Conservation (phyloP, 768 basidiomycete species). For the Tremella fuciformis region DNA sequence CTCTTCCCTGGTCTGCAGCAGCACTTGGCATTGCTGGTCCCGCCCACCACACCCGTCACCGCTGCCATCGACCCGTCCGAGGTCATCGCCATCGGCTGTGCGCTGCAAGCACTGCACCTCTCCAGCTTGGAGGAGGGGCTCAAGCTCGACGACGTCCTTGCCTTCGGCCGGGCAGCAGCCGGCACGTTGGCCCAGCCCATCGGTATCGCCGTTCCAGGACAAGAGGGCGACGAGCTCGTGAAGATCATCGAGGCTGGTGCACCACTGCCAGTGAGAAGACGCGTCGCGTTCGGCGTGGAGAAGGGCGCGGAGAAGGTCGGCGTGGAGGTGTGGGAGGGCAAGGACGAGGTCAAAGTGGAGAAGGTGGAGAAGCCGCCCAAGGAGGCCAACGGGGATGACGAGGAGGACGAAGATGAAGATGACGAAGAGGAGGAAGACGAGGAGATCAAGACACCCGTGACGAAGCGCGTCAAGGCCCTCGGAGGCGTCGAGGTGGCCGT, state of each 20-base stretch:
- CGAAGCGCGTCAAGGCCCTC: constrained; percentile 37
- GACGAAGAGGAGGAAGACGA: constrained; percentile 49
- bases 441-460: constrained; percentile 48
- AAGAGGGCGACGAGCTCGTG: constrained; percentile 34
- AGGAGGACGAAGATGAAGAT: constrained; percentile 46
- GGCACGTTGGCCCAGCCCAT: constrained; percentile 49
- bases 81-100: constrained; percentile 55
- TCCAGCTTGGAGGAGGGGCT: constrained; percentile 42
- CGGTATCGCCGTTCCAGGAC: constrained; percentile 52
- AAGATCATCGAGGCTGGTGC: constrained; percentile 43
- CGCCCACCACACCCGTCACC: constrained; percentile 52
- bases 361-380: constrained; percentile 27
- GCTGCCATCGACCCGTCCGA: constrained; percentile 54
- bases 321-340: constrained; percentile 54
- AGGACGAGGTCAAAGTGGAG: constrained; percentile 52
- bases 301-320: constrained; percentile 41
- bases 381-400: constrained; percentile 31
- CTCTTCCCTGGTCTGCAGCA: constrained; percentile 53
- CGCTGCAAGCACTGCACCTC: constrained; percentile 52
- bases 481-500: constrained; percentile 38
- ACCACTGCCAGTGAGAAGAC: constrained; percentile 53
- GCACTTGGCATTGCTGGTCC: constrained; percentile 51
- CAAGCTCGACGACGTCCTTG: constrained; percentile 46
- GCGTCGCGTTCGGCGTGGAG: constrained; percentile 52
- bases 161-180: constrained; percentile 36